phyloP scores from a whole-genome alignment of 495 filamentous ascomycete genomes.

The Lasiosphaeria miniovina region DNA sequence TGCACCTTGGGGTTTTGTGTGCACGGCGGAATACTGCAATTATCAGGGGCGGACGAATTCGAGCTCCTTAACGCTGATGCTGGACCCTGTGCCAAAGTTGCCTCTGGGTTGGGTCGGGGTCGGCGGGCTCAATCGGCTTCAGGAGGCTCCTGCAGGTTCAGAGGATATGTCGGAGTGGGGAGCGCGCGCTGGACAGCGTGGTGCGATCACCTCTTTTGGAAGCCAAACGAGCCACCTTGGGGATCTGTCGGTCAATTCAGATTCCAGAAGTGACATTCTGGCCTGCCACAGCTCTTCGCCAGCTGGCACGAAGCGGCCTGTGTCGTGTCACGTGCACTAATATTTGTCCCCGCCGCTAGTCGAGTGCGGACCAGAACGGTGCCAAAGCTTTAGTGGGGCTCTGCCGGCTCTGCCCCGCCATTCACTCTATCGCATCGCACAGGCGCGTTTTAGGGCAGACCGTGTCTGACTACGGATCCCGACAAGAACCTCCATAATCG shows the following conservation, averaged over 20 bases:
- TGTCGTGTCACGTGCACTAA: conserved; percentile 21
- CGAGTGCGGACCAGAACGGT: too few species aligned
- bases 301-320: conserved; percentile 17
- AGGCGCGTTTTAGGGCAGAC: neutral
- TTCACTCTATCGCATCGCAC: conserved; percentile 3
- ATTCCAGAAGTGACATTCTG: conserved; percentile 33
- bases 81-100: neutral
- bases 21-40: conserved; percentile 10
- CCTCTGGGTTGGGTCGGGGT: conserved; percentile 4
- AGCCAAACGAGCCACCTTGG: conserved; percentile 21
- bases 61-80: conserved; percentile 1
- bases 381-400: conserved; percentile 12
- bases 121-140: conserved; percentile 12
- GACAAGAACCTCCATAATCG: conserved; percentile 12
- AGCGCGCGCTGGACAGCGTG: conserved; percentile 18
- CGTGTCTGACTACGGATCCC: neutral
- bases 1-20: neutral
- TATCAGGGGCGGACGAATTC: conserved; percentile 9
- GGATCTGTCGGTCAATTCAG: conserved; percentile 19
- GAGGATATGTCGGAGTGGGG: conserved; percentile 12
- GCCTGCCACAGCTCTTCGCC: conserved; percentile 12
- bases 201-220: conserved; percentile 18
- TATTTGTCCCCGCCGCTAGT: too few species aligned
- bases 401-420: conserved; percentile 34
- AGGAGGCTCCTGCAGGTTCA: conserved; percentile 12